phyloP scores from a whole-genome alignment of 192 early-diverging fungal genomes.

The Coemansia sp. region DNA sequence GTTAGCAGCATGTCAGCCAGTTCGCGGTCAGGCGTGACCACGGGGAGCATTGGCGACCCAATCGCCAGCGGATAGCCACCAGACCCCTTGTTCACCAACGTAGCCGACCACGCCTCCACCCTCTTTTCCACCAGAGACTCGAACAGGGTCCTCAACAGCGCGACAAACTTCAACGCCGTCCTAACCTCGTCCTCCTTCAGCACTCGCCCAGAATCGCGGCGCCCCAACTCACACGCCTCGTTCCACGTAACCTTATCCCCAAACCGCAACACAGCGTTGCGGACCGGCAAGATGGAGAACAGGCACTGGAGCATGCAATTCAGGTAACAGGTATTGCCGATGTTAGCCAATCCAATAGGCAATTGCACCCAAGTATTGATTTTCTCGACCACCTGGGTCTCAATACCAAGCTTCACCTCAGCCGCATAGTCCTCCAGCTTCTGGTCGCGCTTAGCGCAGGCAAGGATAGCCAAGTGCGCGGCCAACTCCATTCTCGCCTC shows the following conservation, averaged over 20 bases:
- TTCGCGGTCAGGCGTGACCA: slow-evolving; percentile 60
- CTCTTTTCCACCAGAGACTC: slow-evolving; percentile 36
- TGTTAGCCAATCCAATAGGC: slow-evolving; percentile 76
- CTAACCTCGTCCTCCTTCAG: slow-evolving; percentile 24
- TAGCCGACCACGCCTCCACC: slow-evolving; percentile 34
- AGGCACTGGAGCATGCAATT: slow-evolving; percentile 82
- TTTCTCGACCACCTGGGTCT: not conserved
- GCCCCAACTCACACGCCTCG: slow-evolving; percentile 30
- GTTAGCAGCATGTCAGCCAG: slow-evolving; percentile 63
- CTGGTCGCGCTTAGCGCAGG: slow-evolving; percentile 24
- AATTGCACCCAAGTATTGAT: slow-evolving; percentile 45
- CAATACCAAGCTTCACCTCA: not conserved
- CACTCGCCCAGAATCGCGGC: slow-evolving; percentile 32
- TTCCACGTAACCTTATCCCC: slow-evolving; percentile 54
- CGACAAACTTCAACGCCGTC: slow-evolving; percentile 52
- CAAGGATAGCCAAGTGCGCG: slow-evolving; percentile 25
- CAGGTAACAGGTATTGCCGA: slow-evolving; percentile 89
- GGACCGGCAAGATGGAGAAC: slow-evolving; percentile 65
- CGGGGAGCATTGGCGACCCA: slow-evolving; percentile 16
- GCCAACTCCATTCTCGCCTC: slow-evolving; percentile 43
- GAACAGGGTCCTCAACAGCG: slow-evolving; percentile 59
- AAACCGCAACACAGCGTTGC: slow-evolving; percentile 60
- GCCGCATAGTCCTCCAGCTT: slow-evolving; percentile 35
- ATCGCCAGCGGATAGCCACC: slow-evolving; percentile 39
- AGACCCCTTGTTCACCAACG: slow-evolving; percentile 21